Conservation (phyloP, 2,329 filamentous ascomycete species). For the Nemania sp. region DNA sequence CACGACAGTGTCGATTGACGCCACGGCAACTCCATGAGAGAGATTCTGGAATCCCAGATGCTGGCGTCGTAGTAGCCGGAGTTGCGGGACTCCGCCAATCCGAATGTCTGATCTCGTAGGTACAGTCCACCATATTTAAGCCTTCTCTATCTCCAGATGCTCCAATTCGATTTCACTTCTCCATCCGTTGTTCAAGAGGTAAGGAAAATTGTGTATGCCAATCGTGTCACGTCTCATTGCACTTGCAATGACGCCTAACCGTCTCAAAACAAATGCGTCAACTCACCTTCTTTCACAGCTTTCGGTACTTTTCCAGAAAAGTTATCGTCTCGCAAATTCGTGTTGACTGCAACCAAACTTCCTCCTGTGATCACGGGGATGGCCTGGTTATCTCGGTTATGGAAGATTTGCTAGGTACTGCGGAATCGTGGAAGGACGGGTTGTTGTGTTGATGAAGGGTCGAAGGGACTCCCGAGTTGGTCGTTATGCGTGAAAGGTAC, state of each 20-base stretch:
- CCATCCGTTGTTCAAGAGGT: background rate
- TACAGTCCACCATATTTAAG: background rate
- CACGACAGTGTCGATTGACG: too few relatives aligned
- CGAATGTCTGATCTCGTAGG: too few relatives aligned
- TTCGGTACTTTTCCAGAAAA: slow-evolving; percentile 2
- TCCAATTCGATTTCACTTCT: background rate
- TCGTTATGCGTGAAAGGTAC: slow-evolving; percentile 18
- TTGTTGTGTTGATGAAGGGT: slow-evolving; percentile 19
- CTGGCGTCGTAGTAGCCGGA: too few relatives aligned
- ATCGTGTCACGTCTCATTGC: background rate
- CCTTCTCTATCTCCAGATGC: too few relatives aligned
- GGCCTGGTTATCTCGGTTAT: too few relatives aligned
- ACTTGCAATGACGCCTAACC: background rate
- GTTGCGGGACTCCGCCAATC: too few relatives aligned
- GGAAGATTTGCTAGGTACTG: background rate
- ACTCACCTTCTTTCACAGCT: slow-evolving; percentile 9
- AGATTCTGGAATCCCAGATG: too few relatives aligned
- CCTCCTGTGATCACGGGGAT: too few relatives aligned
- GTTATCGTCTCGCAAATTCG: background rate
- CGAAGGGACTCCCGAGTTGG: background rate
- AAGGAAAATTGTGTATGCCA: background rate
- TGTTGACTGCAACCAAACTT: background rate
- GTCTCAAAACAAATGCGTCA: background rate
- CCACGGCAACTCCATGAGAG: too few relatives aligned
- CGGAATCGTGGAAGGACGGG: slow-evolving; percentile 1